These are phyloP conservation scores for Elsinoe australis DNA, from an alignment of 2,329 filamentous ascomycete genomes.

Conservation along the genomic window DNA sequence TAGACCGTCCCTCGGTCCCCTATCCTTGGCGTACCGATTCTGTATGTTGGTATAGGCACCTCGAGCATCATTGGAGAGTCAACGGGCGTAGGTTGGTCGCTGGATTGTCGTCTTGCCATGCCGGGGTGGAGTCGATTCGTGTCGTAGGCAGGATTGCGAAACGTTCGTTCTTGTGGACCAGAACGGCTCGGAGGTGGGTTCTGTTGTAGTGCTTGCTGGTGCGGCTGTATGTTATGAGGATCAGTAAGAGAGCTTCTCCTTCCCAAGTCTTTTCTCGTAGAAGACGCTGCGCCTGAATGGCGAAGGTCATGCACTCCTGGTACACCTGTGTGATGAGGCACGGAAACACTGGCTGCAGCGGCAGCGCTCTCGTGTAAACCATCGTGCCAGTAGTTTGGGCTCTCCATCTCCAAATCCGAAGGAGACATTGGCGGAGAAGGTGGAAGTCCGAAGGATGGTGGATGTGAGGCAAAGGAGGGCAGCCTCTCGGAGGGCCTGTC, in stretches of 20 bases:
- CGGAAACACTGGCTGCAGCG: background rate
- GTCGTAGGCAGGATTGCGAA: constrained; percentile 28
- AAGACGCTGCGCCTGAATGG: background rate
- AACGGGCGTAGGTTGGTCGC: background rate
- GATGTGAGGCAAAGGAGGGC: constrained; percentile 5
- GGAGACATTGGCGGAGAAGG: constrained; percentile 14
- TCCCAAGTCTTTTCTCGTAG: constrained; percentile 64
- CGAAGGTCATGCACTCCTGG: constrained; percentile 8
- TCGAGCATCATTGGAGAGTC: constrained; percentile 47
- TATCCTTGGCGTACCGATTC: constrained; percentile 73
- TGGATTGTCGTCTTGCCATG: background rate
- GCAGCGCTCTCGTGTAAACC: constrained; percentile 20
- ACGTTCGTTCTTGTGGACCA: constrained; percentile 1
- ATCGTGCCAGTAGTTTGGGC: constrained; percentile 20
- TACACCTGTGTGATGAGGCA: background rate
- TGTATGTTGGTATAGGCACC: constrained; percentile 74
- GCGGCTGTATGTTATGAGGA: background rate
- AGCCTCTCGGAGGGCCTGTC: constrained; percentile 6
- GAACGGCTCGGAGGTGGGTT: constrained; percentile 30
- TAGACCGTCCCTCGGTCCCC: constrained; percentile 67
- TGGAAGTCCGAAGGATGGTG: constrained; percentile 17
- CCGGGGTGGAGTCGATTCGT: constrained; percentile 4
- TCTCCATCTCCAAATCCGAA: constrained; percentile 6
- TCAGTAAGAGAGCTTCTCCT: constrained; percentile 33
- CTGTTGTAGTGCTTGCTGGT: constrained; percentile 38